Base-by-base conservation (phyloP, 2,329 filamentous ascomycete genomes). In the Exophiala oligosperma region DNA sequence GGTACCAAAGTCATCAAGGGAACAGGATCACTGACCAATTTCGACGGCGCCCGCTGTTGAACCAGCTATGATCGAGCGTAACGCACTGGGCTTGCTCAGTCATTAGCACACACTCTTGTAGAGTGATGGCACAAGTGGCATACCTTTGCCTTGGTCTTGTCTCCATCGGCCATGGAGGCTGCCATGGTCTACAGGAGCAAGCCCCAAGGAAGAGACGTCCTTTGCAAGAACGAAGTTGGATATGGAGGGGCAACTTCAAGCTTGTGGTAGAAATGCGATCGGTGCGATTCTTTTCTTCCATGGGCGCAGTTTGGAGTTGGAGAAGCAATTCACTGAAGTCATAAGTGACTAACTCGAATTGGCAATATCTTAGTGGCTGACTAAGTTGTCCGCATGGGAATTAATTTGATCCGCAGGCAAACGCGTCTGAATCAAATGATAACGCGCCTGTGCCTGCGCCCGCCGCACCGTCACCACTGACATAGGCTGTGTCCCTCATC, bases 21-120 rank as follows among this genome's bases (percentile, higher is more conserved):
- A 52, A 28, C 24, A 7, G 56, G 23, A 26, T 29, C 48, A 67
- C 77, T 67, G 79, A 92, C 90, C 86, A 73, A 97, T 97, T 77
- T 99, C 93, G 65, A 97, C 84, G 54, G 92, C 94, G 69, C 94
- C 94, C 54, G 93, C 94, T n/a, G 89, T 90, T 56, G 91, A 91
- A 63, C 94, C 94, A 56, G 94, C 94, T 68, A 97, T 81, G 68
- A 97, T 90, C 59, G 92, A 96, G 67, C 94, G 90, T 72, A 96
- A 76, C 49, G 90, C 84, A 70, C 90, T 96, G 48, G 92, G 90
- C 76, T 87, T 70, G 56, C 69, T 64, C 38, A 57, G 17, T 28
- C 14, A 24, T 62, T 29, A 59, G 60, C 48, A 17, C 17, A 21
- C 35, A n/a, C 28, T 29, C n/a, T 21, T 28, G 11, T 28, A 28